Base-by-base conservation (phyloP, 129 eudicot species). In the Lactuca saligna region DNA sequence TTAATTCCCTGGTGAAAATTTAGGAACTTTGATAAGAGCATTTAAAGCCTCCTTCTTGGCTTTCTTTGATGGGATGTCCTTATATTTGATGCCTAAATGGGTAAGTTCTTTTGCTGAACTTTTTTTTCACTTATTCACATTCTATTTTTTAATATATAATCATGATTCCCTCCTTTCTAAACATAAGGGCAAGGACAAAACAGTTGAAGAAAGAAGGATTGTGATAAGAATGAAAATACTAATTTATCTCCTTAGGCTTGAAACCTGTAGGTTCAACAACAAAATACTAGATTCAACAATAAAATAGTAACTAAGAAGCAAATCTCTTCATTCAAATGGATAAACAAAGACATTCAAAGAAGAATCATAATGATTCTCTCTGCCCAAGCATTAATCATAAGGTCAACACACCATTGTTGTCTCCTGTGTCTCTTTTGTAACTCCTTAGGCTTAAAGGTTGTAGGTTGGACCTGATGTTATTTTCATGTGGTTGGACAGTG, bases 51-150 rank as follows among this genome's bases (percentile, higher is more conserved):
- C 99, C n/a, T 94, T 94, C 86, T 77, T 94, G 76, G 93, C 97
- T 48, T 94, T 89, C 89, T 94, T 94, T 83, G 99, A 94, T 76
- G 96, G 89, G 72, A 70, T 94, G 70, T 81, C 97, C 54, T 85
- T 97, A 15, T 94, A 94, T 69, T 69, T 94, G 64, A 85, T 88
- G 86, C 99, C 99, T 68, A 94, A 90, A 97, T 94, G 99, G 99
- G 99, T 94, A 83, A 81, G 99, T 17, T 25, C 0, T 41, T 17
- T 58, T 69, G 15, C 20, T 17, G 17, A 50, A 20, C 15, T 48
- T 59, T 42, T 56, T 77, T 3, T 54, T 29, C n/a, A 9, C 63
- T 15, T 55, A 7, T 57, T 48, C 25, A 41, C 25, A 9, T 9
- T 42, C 3, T 42, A 8, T 54, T 53, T 9, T 64, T 35, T 0